Base-by-base conservation (phyloP, 2,329 filamentous ascomycete genomes). In the Sclerotinia minor region DNA sequence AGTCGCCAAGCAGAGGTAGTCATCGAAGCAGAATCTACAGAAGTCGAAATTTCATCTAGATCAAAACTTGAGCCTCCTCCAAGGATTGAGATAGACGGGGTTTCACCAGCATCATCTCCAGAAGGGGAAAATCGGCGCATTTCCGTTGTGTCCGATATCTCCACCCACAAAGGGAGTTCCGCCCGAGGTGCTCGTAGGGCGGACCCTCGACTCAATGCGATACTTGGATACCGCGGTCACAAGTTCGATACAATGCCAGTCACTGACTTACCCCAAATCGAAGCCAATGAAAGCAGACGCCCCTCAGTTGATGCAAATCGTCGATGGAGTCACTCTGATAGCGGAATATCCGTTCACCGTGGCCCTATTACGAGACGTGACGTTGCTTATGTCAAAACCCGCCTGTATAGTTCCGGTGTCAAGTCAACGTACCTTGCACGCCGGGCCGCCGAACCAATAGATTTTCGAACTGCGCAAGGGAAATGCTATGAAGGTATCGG, bases 331-430 rank as follows among this genome's bases (percentile, higher is more conserved):
- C 83, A 86, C 44, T 81, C 81, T 1, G 80, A 84, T 64, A 80
- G 79, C 64, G 77, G 74, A 41, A 72, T 76, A 4, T 76, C 78
- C 5, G 75, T 77, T 7, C 78, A 80, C 24, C 79, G 77, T 55
- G 75, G 76, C n/a, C 77, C 76, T 68, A 76, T 91, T 41, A 88
- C 84, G 13, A 87, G 85, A 73, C 86, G 86, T n/a, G 94, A 97
- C 73, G 85, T 96, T 65, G 90, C 91, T 21, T 88, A 92, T n/a
- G 84, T 94, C 2, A 85, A 88, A 68, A 86, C 92, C 0, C 82
- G 96, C 11, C 85, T 97, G 52, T 82, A 96, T 29, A 91, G 89
- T 71, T 92, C 92, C 0, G 94, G 93, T n/a, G 89, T 97, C 75
- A 96, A 96, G 79, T 94, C 94, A 0, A 88, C 88, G 74, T 92